Evolutionary conservation across 805 yeast genomes (phyloP).

Genomic region (Komagataella pseudopastoris): DNA sequence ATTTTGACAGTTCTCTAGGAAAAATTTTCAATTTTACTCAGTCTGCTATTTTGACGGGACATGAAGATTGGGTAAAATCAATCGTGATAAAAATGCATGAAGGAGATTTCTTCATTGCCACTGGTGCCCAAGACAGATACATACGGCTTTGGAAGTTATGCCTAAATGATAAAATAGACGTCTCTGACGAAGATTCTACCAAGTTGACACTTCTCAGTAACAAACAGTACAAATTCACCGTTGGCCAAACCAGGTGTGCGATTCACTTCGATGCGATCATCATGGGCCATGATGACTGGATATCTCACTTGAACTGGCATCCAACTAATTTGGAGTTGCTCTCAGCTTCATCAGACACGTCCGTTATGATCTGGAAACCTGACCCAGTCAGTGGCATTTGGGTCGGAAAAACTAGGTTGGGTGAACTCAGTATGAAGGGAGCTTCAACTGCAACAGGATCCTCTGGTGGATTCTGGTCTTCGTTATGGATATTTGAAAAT

Average conservation of each 20-base stretch:
- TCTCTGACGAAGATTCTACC: constrained; percentile 37
- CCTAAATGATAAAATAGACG: constrained; percentile 32
- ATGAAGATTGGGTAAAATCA: constrained; percentile 91
- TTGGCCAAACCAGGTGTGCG: constrained; percentile 28
- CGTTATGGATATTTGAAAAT: constrained; percentile 49
- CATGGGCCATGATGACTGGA: constrained; percentile 99
- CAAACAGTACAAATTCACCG: constrained; percentile 52
- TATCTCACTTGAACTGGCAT: constrained; percentile 76
- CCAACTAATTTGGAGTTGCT: constrained; percentile 46
- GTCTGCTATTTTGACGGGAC: constrained; percentile 62
- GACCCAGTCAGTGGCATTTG: constrained; percentile 81
- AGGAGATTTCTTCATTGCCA: constrained; percentile 57
- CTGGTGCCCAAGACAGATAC: constrained; percentile 88
- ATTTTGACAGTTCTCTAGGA: constrained; percentile 4
- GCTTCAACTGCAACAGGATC: constrained; percentile 98
- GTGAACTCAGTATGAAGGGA: constrained; percentile 90
- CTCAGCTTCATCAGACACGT: constrained; percentile 87
- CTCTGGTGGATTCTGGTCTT: constrained; percentile 50
- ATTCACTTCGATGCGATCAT: constrained; percentile 83
- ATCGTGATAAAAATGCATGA: constrained; percentile 38
- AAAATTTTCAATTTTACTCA: constrained; percentile 14
- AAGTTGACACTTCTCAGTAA: constrained; percentile 49
- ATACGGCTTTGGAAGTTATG: constrained; percentile 80
- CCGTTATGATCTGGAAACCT: constrained; percentile 89
- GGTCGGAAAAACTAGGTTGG: constrained; percentile 70